These are phyloP conservation scores for Cercospora zeae-maydis DNA, from an alignment of 2,329 filamentous ascomycete species.

Conservation along the genomic window DNA sequence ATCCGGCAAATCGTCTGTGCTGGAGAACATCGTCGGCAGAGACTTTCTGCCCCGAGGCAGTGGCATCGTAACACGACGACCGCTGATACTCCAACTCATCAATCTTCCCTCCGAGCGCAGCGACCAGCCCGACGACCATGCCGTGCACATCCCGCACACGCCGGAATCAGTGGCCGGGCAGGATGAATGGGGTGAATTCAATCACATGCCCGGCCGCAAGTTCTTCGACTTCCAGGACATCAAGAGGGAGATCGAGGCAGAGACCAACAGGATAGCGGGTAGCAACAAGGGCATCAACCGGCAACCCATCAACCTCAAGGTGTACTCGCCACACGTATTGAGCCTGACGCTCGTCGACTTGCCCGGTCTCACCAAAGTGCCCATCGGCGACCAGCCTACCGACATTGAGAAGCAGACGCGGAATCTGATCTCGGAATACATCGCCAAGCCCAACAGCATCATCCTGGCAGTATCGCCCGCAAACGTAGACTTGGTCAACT, in stretches of 20 bases:
- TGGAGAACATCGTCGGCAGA: slow-evolving; percentile 97
- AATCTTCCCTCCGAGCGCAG: slow-evolving; percentile 76
- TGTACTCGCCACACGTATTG: slow-evolving; percentile 94
- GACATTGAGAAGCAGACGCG: slow-evolving; percentile 99
- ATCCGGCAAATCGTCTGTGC: slow-evolving; percentile 94
- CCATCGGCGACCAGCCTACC: slow-evolving; percentile 93
- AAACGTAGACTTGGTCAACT: slow-evolving; percentile 98
- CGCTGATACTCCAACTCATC: slow-evolving; percentile 95
- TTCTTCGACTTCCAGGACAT: slow-evolving; percentile 92
- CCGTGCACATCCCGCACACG: slow-evolving; percentile 67
- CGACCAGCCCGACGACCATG: slow-evolving; percentile 64
- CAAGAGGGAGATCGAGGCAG: slow-evolving; percentile 93
- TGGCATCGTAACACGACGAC: slow-evolving; percentile 91
- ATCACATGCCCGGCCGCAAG: slow-evolving; percentile 83
- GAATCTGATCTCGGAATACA: slow-evolving; percentile 95
- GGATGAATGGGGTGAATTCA: slow-evolving; percentile 88
- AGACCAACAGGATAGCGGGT: slow-evolving; percentile 90
- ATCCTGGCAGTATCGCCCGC: slow-evolving; percentile 94
- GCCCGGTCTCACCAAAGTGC: slow-evolving; percentile 92
- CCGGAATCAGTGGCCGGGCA: slow-evolving; percentile 67
- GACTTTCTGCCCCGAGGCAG: slow-evolving; percentile 96
- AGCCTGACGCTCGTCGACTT: slow-evolving; percentile 95
- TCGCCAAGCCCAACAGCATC: slow-evolving; percentile 98
- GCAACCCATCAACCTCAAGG: slow-evolving; percentile 96
- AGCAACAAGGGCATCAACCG: slow-evolving; percentile 98